Evolutionary conservation across 2,329 filamentous ascomycete species (phyloP).

Genomic region (Xylariales sp.): DNA sequence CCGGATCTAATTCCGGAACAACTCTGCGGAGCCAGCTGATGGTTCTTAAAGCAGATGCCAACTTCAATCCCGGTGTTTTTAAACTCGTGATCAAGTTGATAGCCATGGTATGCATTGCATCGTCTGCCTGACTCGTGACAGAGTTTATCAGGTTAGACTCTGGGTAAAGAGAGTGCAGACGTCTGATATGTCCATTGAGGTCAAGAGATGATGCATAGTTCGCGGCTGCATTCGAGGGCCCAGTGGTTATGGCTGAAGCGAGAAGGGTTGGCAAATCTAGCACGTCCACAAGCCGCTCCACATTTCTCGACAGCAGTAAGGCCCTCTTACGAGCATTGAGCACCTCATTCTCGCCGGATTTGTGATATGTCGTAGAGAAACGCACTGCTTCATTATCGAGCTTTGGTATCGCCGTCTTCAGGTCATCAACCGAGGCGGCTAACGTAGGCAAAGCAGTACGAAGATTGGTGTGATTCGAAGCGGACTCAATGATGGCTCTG

Average conservation of each 20-base stretch:
- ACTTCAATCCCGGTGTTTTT: slow-evolving; percentile 73
- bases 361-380: slow-evolving; percentile 82
- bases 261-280: slow-evolving; percentile 85
- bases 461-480: slow-evolving; percentile 71
- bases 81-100: slow-evolving; percentile 76
- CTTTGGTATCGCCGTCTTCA: slow-evolving; percentile 69
- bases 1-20: slow-evolving; percentile 67
- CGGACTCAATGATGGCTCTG: slow-evolving; percentile 76
- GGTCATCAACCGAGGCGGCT: slow-evolving; percentile 57
- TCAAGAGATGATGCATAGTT: slow-evolving; percentile 90
- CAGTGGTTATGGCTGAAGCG: slow-evolving; percentile 67
- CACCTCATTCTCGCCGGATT: slow-evolving; percentile 63
- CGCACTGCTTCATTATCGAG: slow-evolving; percentile 73
- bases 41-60: slow-evolving; percentile 85
- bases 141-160: slow-evolving; percentile 70
- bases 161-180: slow-evolving; percentile 78
- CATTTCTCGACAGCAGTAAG: slow-evolving; percentile 77
- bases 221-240: slow-evolving; percentile 47
- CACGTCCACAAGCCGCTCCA: slow-evolving; percentile 84
- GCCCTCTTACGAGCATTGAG: slow-evolving; percentile 73
- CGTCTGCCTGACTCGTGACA: slow-evolving; percentile 73
- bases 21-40: slow-evolving; percentile 88
- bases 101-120: slow-evolving; percentile 84
- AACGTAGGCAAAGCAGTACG: slow-evolving; percentile 67
- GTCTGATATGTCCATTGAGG: slow-evolving; percentile 87